Conservation (phyloP, 805 yeast genomes). For the Kodamaea leandrae region DNA sequence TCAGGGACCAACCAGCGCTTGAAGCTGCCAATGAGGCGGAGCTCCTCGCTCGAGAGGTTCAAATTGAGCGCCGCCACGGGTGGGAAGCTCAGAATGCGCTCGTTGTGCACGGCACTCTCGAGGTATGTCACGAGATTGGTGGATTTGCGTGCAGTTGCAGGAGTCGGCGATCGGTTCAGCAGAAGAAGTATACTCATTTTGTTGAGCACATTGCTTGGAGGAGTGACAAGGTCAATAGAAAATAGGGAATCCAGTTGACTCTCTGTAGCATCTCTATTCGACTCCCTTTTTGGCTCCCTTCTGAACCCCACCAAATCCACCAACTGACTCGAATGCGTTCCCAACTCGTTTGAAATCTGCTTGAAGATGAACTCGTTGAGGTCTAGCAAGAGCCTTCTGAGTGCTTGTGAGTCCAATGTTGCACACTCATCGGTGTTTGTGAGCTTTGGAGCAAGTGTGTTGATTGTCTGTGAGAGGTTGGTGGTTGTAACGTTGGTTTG, state of each 20-base stretch:
- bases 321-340: conserved; percentile 17
- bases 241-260: conserved; percentile 14
- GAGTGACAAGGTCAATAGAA: conserved; percentile 44
- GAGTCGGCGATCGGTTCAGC: conserved; percentile 14
- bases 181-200: conserved; percentile 19
- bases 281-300: conserved; percentile 17
- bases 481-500: conserved; percentile 73
- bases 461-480: conserved; percentile 57
- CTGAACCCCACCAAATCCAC: conserved; percentile 6
- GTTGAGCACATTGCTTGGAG: conserved; percentile 28
- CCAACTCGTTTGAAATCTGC: conserved; percentile 51
- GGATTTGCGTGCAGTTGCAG: conserved; percentile 15
- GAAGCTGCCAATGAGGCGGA: conserved; percentile 47
- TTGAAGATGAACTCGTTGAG: conserved; percentile 61
- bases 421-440: conserved; percentile 49
- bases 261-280: conserved; percentile 15
- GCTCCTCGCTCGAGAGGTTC: conserved; percentile 52
- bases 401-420: conserved; percentile 42
- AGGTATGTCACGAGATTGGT: conserved; percentile 45
- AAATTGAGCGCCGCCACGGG: conserved; percentile 63
- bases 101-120: conserved; percentile 58
- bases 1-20: conserved; percentile 62
- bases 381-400: conserved; percentile 45
- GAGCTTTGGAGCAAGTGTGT: conserved; percentile 51
- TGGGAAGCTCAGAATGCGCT: conserved; percentile 54